Conservation (phyloP, 176 grass and related monocot species). For the Oryza coarctata region DNA sequence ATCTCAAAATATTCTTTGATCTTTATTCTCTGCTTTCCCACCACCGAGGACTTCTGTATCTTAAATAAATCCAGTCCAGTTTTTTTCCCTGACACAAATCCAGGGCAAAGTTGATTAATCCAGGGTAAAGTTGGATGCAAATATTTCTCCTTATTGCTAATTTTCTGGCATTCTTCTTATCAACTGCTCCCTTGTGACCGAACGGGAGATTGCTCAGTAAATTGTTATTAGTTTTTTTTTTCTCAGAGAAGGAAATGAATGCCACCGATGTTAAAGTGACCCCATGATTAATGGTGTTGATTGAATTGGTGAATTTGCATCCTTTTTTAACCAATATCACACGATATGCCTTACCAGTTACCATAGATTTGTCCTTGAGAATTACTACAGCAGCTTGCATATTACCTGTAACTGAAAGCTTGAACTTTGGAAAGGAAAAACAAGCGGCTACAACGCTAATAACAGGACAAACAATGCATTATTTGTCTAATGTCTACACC, state of each 20-base stretch:
- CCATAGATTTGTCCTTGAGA: background rate
- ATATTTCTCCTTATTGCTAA: background rate
- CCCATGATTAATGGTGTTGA: background rate
- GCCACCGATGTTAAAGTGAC: background rate
- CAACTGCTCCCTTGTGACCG: background rate
- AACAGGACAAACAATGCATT: background rate
- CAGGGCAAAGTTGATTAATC: background rate
- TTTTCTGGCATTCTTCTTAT: background rate
- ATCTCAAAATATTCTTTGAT: background rate
- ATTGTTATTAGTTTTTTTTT: background rate
- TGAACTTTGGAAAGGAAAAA: background rate
- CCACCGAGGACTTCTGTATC: background rate
- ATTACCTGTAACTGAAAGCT: background rate
- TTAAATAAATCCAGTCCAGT: background rate
- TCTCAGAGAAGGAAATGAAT: background rate
- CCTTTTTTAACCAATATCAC: background rate
- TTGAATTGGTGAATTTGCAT: background rate
- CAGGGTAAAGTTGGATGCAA: background rate
- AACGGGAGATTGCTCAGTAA: background rate
- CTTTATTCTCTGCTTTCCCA: background rate
- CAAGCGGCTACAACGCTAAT: background rate
- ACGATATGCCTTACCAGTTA: background rate
- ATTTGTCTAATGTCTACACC: constrained; percentile 14
- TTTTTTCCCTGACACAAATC: background rate
- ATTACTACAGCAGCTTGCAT: background rate